A percentile compares a stretch with the other conserved stretches of the same genome.
Conservation (phyloP, 495 filamentous ascomycete genomes). For the Massariosphaeria phaeospora region DNA sequence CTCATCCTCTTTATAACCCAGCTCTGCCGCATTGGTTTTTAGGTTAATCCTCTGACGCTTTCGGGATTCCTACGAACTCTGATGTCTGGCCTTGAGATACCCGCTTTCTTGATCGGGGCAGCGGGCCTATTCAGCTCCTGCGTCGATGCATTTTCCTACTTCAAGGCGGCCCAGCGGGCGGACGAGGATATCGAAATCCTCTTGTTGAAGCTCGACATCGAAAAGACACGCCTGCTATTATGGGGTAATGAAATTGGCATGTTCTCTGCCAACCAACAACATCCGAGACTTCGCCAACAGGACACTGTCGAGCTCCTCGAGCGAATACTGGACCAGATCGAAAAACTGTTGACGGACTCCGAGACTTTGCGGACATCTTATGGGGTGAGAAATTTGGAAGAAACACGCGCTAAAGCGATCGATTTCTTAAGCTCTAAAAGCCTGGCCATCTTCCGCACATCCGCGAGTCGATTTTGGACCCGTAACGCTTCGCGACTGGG, state of each 20-base stretch:
- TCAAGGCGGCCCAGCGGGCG: conserved; percentile 6
- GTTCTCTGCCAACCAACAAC: no score
- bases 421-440: background rate
- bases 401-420: no score
- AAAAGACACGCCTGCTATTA: conserved; percentile 23
- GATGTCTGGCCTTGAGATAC: no score
- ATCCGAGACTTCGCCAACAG: no score
- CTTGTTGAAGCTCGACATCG: conserved; percentile 23
- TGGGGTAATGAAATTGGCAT: conserved; percentile 28
- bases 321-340: background rate
- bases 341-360: background rate
- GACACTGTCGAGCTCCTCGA: no score
- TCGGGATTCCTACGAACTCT: no score
- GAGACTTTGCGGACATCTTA: background rate
- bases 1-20: no score
- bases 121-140: conserved; percentile 30
- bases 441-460: background rate
- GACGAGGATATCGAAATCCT: conserved; percentile 25
- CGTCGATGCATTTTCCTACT: conserved; percentile 26
- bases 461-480: background rate
- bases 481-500: no score
- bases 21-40: no score
- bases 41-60: no score
- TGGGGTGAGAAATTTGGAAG: background rate
- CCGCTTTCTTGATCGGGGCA: no score